Base-by-base conservation (phyloP, 163 green algal species). In the Chlorella variabilis region DNA sequence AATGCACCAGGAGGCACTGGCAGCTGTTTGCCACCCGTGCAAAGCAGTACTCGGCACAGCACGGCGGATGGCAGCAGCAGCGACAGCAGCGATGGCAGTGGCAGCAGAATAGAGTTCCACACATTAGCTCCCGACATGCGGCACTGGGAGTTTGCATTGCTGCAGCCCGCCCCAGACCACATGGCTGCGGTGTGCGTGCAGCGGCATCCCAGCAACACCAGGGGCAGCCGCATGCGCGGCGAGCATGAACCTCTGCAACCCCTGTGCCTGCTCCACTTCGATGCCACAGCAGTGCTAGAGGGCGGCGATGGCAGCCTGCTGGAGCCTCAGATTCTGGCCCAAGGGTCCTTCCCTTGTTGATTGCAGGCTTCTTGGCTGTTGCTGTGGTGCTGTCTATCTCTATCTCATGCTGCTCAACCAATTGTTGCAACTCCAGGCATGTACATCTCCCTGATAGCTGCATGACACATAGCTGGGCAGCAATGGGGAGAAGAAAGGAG, bases 181-280 rank as follows among this genome's bases (percentile, higher is more conserved):
- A 63, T 79, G 27, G 80, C 83, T 9, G 78, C 86, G n/a, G 45
- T 90, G 4, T 88, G 83, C 42, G 75, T 88, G 62, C 69, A 89
- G 79, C 56, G 29, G 51, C n/a, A 20, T 42, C 23, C 33, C 39
- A 73, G 39, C 39, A 61, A 39, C 31, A 36, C 17, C 48, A 79
- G 71, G 17, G 61, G 31, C 29, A 69, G 4, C 13, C 4, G 61
- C 5, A 17, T 5, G 41, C 13, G 18, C 11, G 61, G 7, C 39
- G 29, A 69, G 29, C 61, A 45, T 25, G 6, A 39, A 41, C 58
- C 62, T 7, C 31, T 29, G 23, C 20, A 63, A 29, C 18, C 11
- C 11, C 15, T 54, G 45, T 15, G 15, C 15, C 11, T 63, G 54
- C 54, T 33, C 18, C 54, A 63, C 54, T 33, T 63, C 23, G 54